Evolutionary conservation across 2,329 filamentous ascomycete species (phyloP).

Genomic region (Rugonectria rugulosa): DNA sequence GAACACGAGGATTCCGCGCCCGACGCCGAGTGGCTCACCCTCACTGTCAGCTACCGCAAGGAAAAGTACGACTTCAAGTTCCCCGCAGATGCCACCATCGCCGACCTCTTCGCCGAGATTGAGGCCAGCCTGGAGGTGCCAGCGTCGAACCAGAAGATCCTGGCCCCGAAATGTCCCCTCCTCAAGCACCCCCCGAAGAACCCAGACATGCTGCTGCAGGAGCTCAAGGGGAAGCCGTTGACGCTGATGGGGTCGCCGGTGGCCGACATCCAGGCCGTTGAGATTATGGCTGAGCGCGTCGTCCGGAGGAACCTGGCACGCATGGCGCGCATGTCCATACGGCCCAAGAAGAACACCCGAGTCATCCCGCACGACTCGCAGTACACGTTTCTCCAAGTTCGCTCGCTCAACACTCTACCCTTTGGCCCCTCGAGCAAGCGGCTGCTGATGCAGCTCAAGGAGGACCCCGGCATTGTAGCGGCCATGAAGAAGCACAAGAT

Average conservation of each 20-base stretch:
- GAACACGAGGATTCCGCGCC: constrained; percentile 25
- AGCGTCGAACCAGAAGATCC: constrained; percentile 70
- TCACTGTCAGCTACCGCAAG: constrained; percentile 57
- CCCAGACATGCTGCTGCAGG: constrained; percentile 55
- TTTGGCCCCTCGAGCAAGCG: constrained; percentile 77
- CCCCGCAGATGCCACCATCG: constrained; percentile 54
- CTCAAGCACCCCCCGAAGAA: constrained; percentile 71
- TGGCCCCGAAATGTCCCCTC: constrained; percentile 70
- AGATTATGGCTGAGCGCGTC: constrained; percentile 56
- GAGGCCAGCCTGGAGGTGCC: constrained; percentile 66
- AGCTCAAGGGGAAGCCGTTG: constrained; percentile 65
- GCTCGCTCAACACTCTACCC: constrained; percentile 79
- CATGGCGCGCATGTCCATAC: constrained; percentile 41
- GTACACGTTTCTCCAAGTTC: constrained; percentile 84
- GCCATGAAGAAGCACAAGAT: constrained; percentile 88
- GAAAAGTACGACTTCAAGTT: constrained; percentile 54
- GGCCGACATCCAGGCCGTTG: constrained; percentile 64
- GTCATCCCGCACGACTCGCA: constrained; percentile 62
- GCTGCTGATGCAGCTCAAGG: constrained; percentile 78
- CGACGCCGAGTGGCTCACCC: constrained; percentile 45
- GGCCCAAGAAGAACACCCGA: too few species aligned
- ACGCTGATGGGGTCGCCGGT: constrained; percentile 70
- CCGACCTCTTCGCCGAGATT: constrained; percentile 68
- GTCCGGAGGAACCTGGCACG: constrained; percentile 56
- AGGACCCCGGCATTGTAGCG: constrained; percentile 84